phyloP scores from a whole-genome alignment of 768 basidiomycete genomes.

The Hericium erinaceus region DNA sequence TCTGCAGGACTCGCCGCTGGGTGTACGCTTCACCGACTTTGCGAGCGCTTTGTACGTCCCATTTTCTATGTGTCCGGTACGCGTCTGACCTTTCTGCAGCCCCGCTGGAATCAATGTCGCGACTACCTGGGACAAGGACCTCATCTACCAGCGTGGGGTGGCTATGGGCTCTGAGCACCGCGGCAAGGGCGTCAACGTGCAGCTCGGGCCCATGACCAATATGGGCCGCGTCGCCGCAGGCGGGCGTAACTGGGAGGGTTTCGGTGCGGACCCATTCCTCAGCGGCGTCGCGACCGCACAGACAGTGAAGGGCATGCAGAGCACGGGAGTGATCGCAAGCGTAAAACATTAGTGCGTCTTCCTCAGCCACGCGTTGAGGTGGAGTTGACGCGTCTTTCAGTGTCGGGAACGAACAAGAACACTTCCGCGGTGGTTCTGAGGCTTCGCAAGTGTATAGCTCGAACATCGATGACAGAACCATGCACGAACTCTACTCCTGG shows the following conservation, averaged over 20 bases:
- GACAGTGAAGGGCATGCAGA: conserved; percentile 77
- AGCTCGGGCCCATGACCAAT: conserved; percentile 79
- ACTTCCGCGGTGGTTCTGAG: conserved; percentile 28
- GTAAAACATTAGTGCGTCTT: conserved; percentile 64
- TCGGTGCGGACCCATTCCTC: conserved; percentile 84
- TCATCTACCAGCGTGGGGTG: conserved; percentile 68
- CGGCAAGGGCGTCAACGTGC: conserved; percentile 78
- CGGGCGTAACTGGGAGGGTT: conserved; percentile 94
- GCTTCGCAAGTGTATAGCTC: conserved; percentile 32
- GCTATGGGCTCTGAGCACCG: conserved; percentile 78
- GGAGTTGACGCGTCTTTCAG: neutral
- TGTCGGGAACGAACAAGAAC: conserved; percentile 56
- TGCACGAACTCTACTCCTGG: conserved; percentile 67
- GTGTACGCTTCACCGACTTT: conserved; percentile 66
- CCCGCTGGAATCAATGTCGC: neutral
- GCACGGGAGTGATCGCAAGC: conserved; percentile 73
- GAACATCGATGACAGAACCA: conserved; percentile 71
- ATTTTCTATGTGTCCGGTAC: neutral
- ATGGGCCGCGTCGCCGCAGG: conserved; percentile 70
- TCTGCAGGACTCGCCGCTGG: conserved; percentile 70
- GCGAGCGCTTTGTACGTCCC: conserved; percentile 49
- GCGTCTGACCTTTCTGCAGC: neutral
- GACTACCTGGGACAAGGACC: conserved; percentile 59
- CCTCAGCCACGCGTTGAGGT: conserved; percentile 44
- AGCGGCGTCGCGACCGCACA: conserved; percentile 71